Conservation (phyloP, 352 stramenopile genomes). For the Globisporangium barbulae region DNA sequence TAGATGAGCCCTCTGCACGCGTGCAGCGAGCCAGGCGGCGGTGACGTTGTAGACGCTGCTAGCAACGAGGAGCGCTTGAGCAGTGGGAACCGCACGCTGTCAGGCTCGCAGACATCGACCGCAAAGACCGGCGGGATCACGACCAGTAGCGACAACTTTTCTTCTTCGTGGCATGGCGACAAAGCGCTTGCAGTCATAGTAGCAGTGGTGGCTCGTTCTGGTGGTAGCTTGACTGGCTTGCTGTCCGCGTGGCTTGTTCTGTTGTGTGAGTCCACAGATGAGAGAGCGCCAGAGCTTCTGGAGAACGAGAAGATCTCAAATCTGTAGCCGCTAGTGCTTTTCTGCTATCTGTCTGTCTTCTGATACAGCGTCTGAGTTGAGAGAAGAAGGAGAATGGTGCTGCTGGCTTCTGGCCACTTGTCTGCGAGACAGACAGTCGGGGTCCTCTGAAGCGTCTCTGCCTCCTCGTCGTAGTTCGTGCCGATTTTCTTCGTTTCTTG, state of each 20-base stretch:
- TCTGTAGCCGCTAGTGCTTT: no score
- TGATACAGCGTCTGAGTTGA: no score
- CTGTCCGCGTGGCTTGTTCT: neutral
- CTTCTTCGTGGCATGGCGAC: neutral
- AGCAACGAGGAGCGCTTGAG: neutral
- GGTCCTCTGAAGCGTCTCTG: no score
- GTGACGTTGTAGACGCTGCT: neutral
- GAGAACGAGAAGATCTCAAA: no score
- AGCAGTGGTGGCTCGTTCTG: neutral
- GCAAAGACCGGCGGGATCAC: neutral
- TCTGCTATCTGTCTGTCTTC: no score
- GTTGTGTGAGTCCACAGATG: neutral
- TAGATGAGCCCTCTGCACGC: slow-evolving; percentile 18
- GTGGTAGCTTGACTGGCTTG: neutral
- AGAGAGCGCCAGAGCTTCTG: neutral
- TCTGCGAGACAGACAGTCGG: no score
- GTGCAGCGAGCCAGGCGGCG: neutral
- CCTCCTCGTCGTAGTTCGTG: no score
- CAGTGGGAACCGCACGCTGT: neutral
- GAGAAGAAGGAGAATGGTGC: no score
- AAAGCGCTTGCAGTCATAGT: neutral
- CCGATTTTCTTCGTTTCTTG: no score
- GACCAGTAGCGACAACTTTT: slow-evolving; percentile 3
- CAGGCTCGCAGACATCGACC: neutral
- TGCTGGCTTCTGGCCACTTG: no score